A percentile compares a stretch with the other conserved stretches of the same genome.
Conservation (phyloP, 2,329 filamentous ascomycete genomes). For the Exophiala lecanii-corni region DNA sequence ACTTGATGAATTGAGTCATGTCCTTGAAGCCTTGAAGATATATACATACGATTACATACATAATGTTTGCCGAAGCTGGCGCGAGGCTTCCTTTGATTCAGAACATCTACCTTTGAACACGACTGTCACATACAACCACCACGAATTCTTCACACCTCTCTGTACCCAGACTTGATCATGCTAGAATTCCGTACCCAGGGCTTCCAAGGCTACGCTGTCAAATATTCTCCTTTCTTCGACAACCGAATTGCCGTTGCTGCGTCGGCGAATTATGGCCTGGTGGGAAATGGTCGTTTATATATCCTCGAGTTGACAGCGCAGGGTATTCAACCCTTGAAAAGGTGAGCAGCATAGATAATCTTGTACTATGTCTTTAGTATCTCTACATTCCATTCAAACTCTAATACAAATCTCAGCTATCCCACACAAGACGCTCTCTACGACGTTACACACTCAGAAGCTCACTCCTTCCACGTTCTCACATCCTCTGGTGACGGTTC, state of each 20-base stretch:
- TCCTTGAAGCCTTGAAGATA: too few species aligned
- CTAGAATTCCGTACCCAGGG: slow-evolving; percentile 90
- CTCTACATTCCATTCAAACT: slow-evolving; percentile 1
- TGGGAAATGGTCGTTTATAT: slow-evolving; percentile 89
- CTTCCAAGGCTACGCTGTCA: slow-evolving; percentile 93
- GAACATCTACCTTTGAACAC: too few species aligned
- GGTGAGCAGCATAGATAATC: slow-evolving; percentile 41
- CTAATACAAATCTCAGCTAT: slow-evolving; percentile 61
- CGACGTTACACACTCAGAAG: slow-evolving; percentile 91
- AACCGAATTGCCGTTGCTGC: slow-evolving; percentile 84
- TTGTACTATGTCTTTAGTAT: background rate
- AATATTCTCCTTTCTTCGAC: slow-evolving; percentile 98
- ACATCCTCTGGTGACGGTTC: slow-evolving; percentile 89
- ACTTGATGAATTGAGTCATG: too few species aligned
- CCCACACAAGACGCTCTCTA: slow-evolving; percentile 97
- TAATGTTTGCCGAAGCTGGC: too few species aligned
- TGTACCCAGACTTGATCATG: slow-evolving; percentile 56
- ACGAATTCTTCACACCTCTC: too few species aligned
- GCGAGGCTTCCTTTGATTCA: too few species aligned
- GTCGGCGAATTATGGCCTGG: slow-evolving; percentile 93
- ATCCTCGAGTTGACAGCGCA: slow-evolving; percentile 76
- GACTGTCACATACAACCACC: too few species aligned
- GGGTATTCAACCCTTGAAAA: slow-evolving; percentile 80
- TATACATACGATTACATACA: too few species aligned
- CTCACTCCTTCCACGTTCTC: slow-evolving; percentile 90